Base-by-base conservation (phyloP, 2,329 filamentous ascomycete genomes). In the Cladosporium sp. region DNA sequence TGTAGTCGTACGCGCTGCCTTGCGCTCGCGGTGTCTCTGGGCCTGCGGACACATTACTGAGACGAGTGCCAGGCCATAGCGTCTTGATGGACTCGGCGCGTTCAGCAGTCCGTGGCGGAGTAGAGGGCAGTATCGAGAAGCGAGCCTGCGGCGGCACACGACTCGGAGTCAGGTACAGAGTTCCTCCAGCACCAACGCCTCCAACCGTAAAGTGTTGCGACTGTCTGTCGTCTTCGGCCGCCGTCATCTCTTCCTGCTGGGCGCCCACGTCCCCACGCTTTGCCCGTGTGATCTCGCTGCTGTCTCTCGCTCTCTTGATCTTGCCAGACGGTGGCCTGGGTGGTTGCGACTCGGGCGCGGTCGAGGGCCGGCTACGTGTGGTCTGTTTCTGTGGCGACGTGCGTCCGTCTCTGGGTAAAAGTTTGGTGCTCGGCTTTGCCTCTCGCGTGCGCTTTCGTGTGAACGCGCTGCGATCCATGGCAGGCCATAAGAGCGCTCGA, bases 141-240 rank as follows among this genome's bases (percentile, higher is more conserved):
- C 68, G 68, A 23, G 62, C 53, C 7, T 64, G 64, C 18, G 70
- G 67, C 57, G 71, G 65, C 18, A 55, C 28, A 50, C 73, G 73
- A 69, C 68, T 73, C 53, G 79, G 81, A 75, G 80, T 79, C 65
- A 82, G 76, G 70, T 82, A 83, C 62, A 83, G 78, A 62, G 79
- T 78, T 67, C 81, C 81, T 73, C 80, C 78, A 70, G 80, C 78
- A 21, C 76, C 76, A 59, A 83, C 78, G 71, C 82, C 82, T 33
- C 77, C 79, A 31, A 83, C 81, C 3, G 80, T 81, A 71, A 82
- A 82, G 65, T 80, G 77, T 65, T 78, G 74, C 26, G 72, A 67
- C 21, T 71, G 68, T 49, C 61, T 56, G 28, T 72, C 72, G 50
- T 72, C 69, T 28, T 65, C 62, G 53, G 62, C 62, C 44, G 55